phyloP scores from a whole-genome alignment of 257 asterid genomes.

The Nemophila menziesii region DNA sequence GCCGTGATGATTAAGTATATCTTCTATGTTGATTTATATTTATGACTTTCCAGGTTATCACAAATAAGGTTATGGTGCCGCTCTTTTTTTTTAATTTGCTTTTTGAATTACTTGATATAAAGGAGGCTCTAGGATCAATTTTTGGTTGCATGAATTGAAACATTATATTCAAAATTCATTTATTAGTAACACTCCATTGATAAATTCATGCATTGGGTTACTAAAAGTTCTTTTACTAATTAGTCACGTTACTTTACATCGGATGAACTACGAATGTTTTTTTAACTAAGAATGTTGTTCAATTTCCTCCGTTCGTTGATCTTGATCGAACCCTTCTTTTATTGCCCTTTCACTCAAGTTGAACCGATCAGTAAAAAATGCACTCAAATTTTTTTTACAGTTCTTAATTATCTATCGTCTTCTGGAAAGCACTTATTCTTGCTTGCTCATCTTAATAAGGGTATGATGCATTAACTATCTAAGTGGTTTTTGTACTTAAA shows the following conservation, averaged over 20 bases:
- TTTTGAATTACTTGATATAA: no score
- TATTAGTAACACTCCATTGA: constrained; percentile 45
- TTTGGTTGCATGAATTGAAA: no score
- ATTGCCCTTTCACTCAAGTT: constrained; percentile 74
- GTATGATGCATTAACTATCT: constrained; percentile 12
- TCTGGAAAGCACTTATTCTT: constrained; percentile 59
- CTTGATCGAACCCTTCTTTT: constrained; percentile 60
- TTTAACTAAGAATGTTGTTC: no score
- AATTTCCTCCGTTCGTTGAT: constrained; percentile 79
- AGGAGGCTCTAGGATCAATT: no score
- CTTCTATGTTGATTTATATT: no score
- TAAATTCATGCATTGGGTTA: constrained; percentile 72
- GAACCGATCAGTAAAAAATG: constrained; percentile 78
- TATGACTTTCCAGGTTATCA: no score
- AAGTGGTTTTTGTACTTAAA: not conserved
- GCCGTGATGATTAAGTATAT: no score
- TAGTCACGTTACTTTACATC: constrained; percentile 62
- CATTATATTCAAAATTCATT: constrained; percentile 61
- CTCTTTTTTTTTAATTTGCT: no score
- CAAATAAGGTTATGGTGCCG: no score
- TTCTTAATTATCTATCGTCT: constrained; percentile 66
- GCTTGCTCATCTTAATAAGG: constrained; percentile 57
- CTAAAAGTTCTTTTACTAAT: constrained; percentile 55
- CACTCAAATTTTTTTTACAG: constrained; percentile 66
- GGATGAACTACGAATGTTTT: constrained; percentile 66